A percentile compares a stretch with the other conserved stretches of the same genome.
Conservation (phyloP, 2,329 filamentous ascomycete genomes). For the Diaporthe humulicola region DNA sequence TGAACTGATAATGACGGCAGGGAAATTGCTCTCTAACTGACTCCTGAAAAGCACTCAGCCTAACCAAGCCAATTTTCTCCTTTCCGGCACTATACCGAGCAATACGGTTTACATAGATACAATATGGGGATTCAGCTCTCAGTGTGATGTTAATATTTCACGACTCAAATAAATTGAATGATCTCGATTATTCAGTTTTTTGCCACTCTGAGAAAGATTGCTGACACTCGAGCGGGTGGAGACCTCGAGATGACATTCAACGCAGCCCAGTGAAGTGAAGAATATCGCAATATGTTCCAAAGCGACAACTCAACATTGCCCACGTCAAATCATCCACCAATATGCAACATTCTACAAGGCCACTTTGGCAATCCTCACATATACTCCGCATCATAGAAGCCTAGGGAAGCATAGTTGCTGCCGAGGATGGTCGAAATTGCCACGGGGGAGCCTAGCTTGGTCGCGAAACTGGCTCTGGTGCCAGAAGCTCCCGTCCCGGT, state of each 20-base stretch:
- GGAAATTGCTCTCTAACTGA: no score
- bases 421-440: slow-evolving; percentile 49
- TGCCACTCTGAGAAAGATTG: not conserved
- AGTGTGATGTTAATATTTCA: not conserved
- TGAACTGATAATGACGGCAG: no score
- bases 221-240: not conserved
- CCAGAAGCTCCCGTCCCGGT: slow-evolving; percentile 68
- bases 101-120: slow-evolving; percentile 35
- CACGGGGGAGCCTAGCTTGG: slow-evolving; percentile 51
- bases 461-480: slow-evolving; percentile 60
- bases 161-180: not conserved
- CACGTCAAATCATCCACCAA: not conserved
- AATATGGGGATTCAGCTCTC: not conserved
- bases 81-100: no score
- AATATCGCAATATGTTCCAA: not conserved
- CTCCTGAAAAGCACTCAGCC: no score
- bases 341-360: not conserved
- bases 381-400: slow-evolving; percentile 48
- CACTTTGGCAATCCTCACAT: slow-evolving; percentile 39
- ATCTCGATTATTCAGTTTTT: not conserved
- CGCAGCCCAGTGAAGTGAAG: not conserved
- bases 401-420: slow-evolving; percentile 44
- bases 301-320: not conserved
- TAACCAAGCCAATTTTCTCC: no score
- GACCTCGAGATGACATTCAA: not conserved